These are phyloP conservation scores for Logfia minima DNA, from an alignment of 129 eudicot genomes.

Conservation along the genomic window DNA sequence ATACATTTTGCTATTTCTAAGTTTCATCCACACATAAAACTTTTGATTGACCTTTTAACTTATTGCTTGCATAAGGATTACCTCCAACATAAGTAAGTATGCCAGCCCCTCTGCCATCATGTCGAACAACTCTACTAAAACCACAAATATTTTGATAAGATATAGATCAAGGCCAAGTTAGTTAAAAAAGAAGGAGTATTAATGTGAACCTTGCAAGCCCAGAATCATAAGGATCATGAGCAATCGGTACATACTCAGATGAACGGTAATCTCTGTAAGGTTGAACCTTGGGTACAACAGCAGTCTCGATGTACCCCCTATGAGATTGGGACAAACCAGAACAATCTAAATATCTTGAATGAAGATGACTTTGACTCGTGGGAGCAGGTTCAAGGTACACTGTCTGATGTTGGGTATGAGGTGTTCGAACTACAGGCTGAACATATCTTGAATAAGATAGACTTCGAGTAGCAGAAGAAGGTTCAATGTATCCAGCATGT, in stretches of 20 bases:
- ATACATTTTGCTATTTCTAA: neutral
- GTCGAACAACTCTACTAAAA: slow-evolving; percentile 30
- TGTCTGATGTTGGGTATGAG: slow-evolving; percentile 32
- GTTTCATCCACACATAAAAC: neutral
- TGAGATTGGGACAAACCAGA: slow-evolving; percentile 32
- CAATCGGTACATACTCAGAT: slow-evolving; percentile 21
- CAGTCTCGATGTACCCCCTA: slow-evolving; percentile 36
- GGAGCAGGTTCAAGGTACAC: slow-evolving; percentile 36
- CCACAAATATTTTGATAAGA: slow-evolving; percentile 9
- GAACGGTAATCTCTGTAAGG: slow-evolving; percentile 36
- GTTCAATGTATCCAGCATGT: slow-evolving; percentile 53
- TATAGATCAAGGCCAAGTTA: neutral
- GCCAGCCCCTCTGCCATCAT: slow-evolving; percentile 38
- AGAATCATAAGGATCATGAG: slow-evolving; percentile 34
- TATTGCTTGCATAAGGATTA: neutral
- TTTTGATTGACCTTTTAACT: neutral
- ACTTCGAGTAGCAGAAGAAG: slow-evolving; percentile 22
- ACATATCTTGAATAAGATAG: slow-evolving; percentile 33
- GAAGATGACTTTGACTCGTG: slow-evolving; percentile 35
- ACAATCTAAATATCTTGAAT: slow-evolving; percentile 40
- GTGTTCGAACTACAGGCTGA: slow-evolving; percentile 26
- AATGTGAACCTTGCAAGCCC: slow-evolving; percentile 33
- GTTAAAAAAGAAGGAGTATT: neutral
- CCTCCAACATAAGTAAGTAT: slow-evolving; percentile 42
- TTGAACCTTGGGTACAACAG: slow-evolving; percentile 31